These are phyloP conservation scores for Leucocoprinus sp. DNA, from an alignment of 768 basidiomycete genomes.

Conservation along the genomic window DNA sequence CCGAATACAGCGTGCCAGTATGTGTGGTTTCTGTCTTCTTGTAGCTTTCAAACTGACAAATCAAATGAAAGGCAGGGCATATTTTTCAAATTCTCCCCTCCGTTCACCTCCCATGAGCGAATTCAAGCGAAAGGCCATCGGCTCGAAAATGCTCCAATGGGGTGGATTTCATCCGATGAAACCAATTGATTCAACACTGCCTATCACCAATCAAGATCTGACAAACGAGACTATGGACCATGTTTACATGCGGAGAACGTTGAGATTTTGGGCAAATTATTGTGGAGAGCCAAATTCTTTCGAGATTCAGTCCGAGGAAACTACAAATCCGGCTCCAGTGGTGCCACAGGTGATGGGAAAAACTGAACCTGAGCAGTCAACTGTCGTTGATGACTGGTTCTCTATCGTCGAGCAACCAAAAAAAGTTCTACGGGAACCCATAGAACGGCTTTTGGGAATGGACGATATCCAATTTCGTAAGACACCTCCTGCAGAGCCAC, in stretches of 20 bases:
- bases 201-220: slow-evolving; percentile 18
- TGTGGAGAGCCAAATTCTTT: slow-evolving; percentile 19
- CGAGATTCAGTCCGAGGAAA: slow-evolving; percentile 15
- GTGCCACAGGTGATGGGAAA: background rate
- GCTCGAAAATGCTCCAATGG: slow-evolving; percentile 25
- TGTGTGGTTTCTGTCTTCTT: slow-evolving; percentile 1
- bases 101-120: background rate
- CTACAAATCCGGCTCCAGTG: background rate
- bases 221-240: slow-evolving; percentile 20
- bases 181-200: slow-evolving; percentile 19
- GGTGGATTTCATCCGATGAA: slow-evolving; percentile 27
- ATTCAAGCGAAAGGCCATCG: slow-evolving; percentile 10
- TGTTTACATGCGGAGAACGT: slow-evolving; percentile 21
- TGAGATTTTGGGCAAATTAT: slow-evolving; percentile 18
- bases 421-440: background rate
- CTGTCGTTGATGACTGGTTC: background rate
- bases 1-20: slow-evolving; percentile 13
- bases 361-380: background rate
- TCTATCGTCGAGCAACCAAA: background rate
- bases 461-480: background rate
- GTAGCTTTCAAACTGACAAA: background rate
- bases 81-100: slow-evolving; percentile 7
- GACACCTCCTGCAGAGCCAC: background rate
- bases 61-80: background rate
- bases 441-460: background rate